Percentiles rank a stretch among this genome's conserved stretches.
Evolutionary conservation across 2,329 filamentous ascomycete species (phyloP).

Genomic region (Aspergillus tanneri): DNA sequence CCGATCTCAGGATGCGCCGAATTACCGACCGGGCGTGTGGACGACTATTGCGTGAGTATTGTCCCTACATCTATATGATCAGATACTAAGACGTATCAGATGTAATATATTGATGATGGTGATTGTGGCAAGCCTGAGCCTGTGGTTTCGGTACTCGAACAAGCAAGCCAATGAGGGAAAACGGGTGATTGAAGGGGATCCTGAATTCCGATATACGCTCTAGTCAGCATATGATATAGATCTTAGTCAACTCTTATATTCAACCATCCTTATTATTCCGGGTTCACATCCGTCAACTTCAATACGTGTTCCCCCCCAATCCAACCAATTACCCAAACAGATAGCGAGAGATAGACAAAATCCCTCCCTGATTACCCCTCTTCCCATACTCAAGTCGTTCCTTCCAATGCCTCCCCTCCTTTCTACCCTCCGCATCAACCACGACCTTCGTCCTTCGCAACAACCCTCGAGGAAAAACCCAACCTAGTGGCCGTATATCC

Average conservation of each 20-base stretch:
- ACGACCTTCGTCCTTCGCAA: neutral
- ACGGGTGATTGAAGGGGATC: constrained; percentile 35
- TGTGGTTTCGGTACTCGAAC: constrained; percentile 37
- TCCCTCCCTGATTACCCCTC: neutral
- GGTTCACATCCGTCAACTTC: neutral
- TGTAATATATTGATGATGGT: constrained; percentile 37
- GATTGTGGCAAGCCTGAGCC: constrained; percentile 27
- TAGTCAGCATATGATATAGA: neutral
- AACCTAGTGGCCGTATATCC: neutral
- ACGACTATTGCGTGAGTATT: constrained; percentile 32
- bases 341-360: neutral
- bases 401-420: neutral
- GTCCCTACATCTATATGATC: neutral
- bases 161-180: constrained; percentile 35
- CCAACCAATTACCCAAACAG: too few species aligned
- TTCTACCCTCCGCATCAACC: too few species aligned
- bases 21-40: constrained; percentile 34
- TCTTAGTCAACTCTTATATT: too few species aligned
- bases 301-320: too few species aligned
- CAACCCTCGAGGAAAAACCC: neutral
- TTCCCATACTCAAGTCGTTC: too few species aligned
- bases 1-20: constrained; percentile 43
- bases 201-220: constrained; percentile 40
- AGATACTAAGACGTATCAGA: constrained; percentile 20
- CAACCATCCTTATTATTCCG: neutral